Evolutionary conservation across 164 flowering plant genomes (phyloP).

Genomic region (Liriodendron chinense): DNA sequence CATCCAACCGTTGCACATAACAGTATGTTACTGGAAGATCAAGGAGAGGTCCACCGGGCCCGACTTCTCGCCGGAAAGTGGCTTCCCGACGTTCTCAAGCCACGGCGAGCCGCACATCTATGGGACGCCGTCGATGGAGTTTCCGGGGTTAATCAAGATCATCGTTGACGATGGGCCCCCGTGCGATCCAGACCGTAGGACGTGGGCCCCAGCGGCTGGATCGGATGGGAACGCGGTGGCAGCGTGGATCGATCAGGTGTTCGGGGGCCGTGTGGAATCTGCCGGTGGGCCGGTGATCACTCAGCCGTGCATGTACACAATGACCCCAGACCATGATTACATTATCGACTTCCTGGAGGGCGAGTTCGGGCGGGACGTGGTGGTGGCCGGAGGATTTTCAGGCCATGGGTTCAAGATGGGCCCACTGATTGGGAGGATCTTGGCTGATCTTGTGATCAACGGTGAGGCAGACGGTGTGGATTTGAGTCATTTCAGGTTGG

Average conservation of each 20-base stretch:
- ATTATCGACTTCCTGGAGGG: slow-evolving; percentile 87
- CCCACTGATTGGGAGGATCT: slow-evolving; percentile 66
- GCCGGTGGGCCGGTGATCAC: slow-evolving; percentile 32
- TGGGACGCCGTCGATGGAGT: slow-evolving; percentile 84
- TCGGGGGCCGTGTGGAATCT: slow-evolving; percentile 44
- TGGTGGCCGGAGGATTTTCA: slow-evolving; percentile 85
- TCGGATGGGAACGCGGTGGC: slow-evolving; percentile 16
- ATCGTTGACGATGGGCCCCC: slow-evolving; percentile 64
- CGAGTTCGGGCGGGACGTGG: slow-evolving; percentile 77
- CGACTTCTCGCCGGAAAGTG: slow-evolving; percentile 34
- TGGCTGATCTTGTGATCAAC: slow-evolving; percentile 54
- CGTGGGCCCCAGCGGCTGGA: slow-evolving; percentile 38
- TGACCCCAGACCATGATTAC: slow-evolving; percentile 90
- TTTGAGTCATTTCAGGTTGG: slow-evolving; percentile 48
- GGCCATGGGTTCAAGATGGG: slow-evolving; percentile 99
- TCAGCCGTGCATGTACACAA: slow-evolving; percentile 82
- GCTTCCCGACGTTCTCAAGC: slow-evolving; percentile 79
- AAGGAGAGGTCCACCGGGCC: slow-evolving; percentile 43
- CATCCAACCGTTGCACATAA: slow-evolving; percentile 68
- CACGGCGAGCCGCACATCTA: slow-evolving; percentile 63
- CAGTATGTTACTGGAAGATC: slow-evolving; percentile 73
- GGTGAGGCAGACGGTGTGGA: slow-evolving; percentile 70
- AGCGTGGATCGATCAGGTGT: slow-evolving; percentile 47
- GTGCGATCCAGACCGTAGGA: slow-evolving; percentile 74
- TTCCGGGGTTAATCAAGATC: slow-evolving; percentile 74